Base-by-base conservation (phyloP, 2,329 filamentous ascomycete genomes). In the Colletotrichum sp. region DNA sequence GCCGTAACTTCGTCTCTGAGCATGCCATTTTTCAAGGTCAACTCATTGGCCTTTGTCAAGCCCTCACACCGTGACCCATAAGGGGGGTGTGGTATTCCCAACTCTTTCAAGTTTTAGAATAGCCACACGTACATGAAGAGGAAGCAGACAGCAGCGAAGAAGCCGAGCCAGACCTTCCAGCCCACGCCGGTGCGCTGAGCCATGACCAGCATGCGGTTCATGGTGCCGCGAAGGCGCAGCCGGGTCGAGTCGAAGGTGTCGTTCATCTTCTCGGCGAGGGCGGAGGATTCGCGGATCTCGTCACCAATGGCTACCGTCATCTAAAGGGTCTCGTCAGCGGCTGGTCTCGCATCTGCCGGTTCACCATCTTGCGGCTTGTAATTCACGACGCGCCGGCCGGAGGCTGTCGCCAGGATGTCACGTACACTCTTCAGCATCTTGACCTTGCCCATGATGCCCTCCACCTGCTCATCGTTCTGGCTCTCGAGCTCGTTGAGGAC, bases 171-270 rank as follows among this genome's bases (percentile, higher is more conserved):
- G 73, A 96, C 94, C 85, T 92, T 96, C 97, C 97, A 99, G 81
- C 96, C 94, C 12, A 99, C 93, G n/a, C 97, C 97, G 3, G 96
- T 98, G 80, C 92, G 90, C 86, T 98, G 92, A 6, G 97, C 97
- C 97, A 99, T 99, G 69, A 96, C 83, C 78, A 98, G 86, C 97
- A 99, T 99, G 74, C 96, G 90, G 83, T 95, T 98, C 97, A 99
- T 98, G 21, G 97, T 98, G 69, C 96, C 96, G 59, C 93, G 91
- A 77, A 99, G 87, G 77, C 94, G 91, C 68, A 96, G 86, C 38
- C 96, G 89, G 69, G 96, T 97, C 80, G 91, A 92, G 83, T 98
- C 96, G 82, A 98, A 99, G 7, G 92, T 91, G 81, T 98, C 95
- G 84, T 98, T 98, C 93, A 99, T 98, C 86, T 96, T 96, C 80